Base-by-base conservation (phyloP, 331 rosid species). In the Erythrophleum ivorense region DNA sequence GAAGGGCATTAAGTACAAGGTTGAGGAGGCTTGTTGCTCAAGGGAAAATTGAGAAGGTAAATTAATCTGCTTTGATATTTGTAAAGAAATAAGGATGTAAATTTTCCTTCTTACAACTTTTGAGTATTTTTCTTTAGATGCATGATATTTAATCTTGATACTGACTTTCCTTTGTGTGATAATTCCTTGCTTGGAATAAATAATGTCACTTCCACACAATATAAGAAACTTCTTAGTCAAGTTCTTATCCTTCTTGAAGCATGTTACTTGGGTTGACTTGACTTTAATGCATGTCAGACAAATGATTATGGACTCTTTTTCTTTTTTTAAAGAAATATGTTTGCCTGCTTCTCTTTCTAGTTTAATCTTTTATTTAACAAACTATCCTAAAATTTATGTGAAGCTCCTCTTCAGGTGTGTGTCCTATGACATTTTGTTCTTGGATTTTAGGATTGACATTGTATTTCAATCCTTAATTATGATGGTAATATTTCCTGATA, bases 11-110 rank as follows among this genome's bases (percentile, higher is more conserved):
- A 55, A 80, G 87, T 75, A 29, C 92, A 48, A 87, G 76, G 86
- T 81, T 89, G 84, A 80, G 88, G 76, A 89, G 88, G 86, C 92
- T 89, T 29, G 92, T 85, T 73, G 45, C 48, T 52, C 90, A 86
- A 85, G 92, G 92, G 45, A 87, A 80, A 81, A 83, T 89, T 53
- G 92, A 89, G 64, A 89, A 85, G 92, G 92, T 86, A 84, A 75
- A 68, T 66, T 62, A 62, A 21, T 80, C 72, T 45, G 76, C 62
- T 59, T 41, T 72, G 69, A 40, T 80, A 49, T 19, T 45, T 73
- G 16, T 68, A 4, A 16, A 14, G 40, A 70, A 71, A 71, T 31
- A 38, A 63, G 24, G 62, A 49, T 34, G 57, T 73, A 48, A 7
- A 18, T 53, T 46, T 64, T 65, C 31, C 16, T n/a, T 31, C 50